A percentile compares a stretch with the other conserved stretches of the same genome.
phyloP scores from a whole-genome alignment of 495 filamentous ascomycete species.

The Astrothelium subdiscretum region DNA sequence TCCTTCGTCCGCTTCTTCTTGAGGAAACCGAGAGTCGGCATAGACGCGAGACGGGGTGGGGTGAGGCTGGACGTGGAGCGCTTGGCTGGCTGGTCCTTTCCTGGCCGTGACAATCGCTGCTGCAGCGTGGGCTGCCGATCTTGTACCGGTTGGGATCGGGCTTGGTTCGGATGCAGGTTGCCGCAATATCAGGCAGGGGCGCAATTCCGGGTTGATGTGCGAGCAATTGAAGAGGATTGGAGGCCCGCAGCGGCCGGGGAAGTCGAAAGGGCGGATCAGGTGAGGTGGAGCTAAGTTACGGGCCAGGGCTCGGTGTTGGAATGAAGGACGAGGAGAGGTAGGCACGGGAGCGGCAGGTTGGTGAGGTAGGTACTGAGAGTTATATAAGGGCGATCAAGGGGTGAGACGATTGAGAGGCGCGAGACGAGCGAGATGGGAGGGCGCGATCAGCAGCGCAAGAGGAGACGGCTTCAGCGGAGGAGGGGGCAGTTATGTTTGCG shows the following conservation, averaged over 20 bases:
- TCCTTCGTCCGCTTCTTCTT: constrained; percentile 98
- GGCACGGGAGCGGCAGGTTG: not conserved
- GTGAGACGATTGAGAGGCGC: not conserved
- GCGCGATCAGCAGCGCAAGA: not conserved
- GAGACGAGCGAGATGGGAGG: not conserved
- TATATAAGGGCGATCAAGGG: not conserved
- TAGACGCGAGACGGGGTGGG: constrained; percentile 24
- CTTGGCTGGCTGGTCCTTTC: not conserved
- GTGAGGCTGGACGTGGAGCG: not conserved
- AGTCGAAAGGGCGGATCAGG: not conserved
- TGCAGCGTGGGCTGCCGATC: not conserved
- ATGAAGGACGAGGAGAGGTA: not conserved
- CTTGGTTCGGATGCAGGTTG: not conserved
- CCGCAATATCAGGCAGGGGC: not conserved
- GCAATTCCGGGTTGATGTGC: not conserved
- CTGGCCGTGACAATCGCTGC: not conserved
- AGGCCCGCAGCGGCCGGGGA: not conserved
- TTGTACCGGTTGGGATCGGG: not conserved
- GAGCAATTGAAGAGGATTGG: not conserved
- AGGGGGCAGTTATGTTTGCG: too few relatives aligned
- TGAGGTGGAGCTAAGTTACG: not conserved
- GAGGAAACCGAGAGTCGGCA: constrained; percentile 74
- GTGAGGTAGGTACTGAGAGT: too few relatives aligned
- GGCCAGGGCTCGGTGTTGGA: not conserved
- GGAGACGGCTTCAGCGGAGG: not conserved